phyloP scores from a whole-genome alignment of 2,329 filamentous ascomycete species.

The Talaromyces funiculosus region DNA sequence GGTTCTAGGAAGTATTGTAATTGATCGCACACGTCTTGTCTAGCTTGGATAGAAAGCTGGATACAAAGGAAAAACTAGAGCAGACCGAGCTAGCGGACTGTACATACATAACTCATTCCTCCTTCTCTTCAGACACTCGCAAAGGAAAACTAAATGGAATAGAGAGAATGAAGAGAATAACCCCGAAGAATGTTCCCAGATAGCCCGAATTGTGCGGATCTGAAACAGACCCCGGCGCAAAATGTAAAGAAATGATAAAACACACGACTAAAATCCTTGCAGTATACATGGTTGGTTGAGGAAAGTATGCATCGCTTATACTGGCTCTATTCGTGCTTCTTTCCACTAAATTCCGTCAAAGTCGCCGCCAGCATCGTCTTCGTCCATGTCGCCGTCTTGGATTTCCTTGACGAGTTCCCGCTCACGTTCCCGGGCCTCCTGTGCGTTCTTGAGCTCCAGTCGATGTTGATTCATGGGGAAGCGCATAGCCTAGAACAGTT shows the following conservation, averaged over 20 bases:
- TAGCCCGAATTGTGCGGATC: not conserved
- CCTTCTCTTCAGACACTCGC: constrained; percentile 5
- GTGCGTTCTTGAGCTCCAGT: constrained; percentile 93
- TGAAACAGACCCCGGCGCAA: not conserved
- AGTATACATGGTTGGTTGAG: constrained; percentile 12
- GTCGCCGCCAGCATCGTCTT: constrained; percentile 90
- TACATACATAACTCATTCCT: constrained; percentile 18
- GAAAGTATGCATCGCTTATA: constrained; percentile 9
- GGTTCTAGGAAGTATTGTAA: not conserved
- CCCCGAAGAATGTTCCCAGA: not conserved
- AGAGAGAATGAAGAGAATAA: constrained; percentile 5
- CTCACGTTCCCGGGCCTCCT: constrained; percentile 95
- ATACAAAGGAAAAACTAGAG: constrained; percentile 11
- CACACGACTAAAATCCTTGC: constrained; percentile 11
- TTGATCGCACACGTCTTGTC: constrained; percentile 11
- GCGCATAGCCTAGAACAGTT: constrained; percentile 74
- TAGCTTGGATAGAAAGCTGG: constrained; percentile 3
- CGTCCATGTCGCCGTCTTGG: constrained; percentile 92
- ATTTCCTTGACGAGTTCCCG: constrained; percentile 98
- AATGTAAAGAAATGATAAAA: constrained; percentile 7
- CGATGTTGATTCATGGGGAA: constrained; percentile 99
- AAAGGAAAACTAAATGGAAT: constrained; percentile 4
- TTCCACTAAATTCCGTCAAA: constrained; percentile 46
- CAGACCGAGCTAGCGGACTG: constrained; percentile 19
- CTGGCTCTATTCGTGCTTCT: constrained; percentile 5